Base-by-base conservation (phyloP, 768 basidiomycete genomes). In the Hygrocybe punicea region DNA sequence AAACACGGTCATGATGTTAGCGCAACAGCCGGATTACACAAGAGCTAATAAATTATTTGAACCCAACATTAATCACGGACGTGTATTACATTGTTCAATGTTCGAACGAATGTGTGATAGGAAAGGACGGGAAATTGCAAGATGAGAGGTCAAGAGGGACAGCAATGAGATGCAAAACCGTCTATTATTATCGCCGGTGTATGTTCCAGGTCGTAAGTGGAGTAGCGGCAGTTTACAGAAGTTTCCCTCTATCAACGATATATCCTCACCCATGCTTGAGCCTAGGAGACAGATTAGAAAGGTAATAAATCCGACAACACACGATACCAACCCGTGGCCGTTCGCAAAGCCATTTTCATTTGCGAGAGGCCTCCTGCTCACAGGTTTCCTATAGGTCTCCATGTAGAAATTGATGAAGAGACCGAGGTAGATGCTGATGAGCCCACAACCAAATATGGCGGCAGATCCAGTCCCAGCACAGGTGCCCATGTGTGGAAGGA, bases 351-450 rank as follows among this genome's bases (percentile, higher is more conserved):
- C 42, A 55, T 55, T 45, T 11, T 42, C 53, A 46, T 55, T 55
- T 10, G 37, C 25, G 24, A 45, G 67, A 29, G 72, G 72, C 64
- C 77, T 73, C 24, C 52, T n/a, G 46, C 65, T 60, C 48, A 57
- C 69, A 34, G 86, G 81, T 69, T 85, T 86, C 76, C 85, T 85
- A 77, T 91, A 91, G 25, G 89, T 91, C 70, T 87, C 83, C 66
- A 92, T 80, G 75, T 93, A 93, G 75, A 93, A 93, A 72, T 93
- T 91, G 80, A 98, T 92, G 81, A 99, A 98, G 57, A 99, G 84
- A 65, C 86, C 83, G 53, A 99, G 85, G 75, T 98, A 98, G 66
- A 83, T 88, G 24, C 92, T 89, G 63, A 99, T 80, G 47, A 99
- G 81, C 21, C 72, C 84, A 68, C 94, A 97, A 48, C 95, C 97